Percentiles rank a stretch among this genome's conserved stretches.
These are phyloP conservation scores for Tricholoma saponaceum DNA, from an alignment of 768 basidiomycete species.

Conservation along the genomic window DNA sequence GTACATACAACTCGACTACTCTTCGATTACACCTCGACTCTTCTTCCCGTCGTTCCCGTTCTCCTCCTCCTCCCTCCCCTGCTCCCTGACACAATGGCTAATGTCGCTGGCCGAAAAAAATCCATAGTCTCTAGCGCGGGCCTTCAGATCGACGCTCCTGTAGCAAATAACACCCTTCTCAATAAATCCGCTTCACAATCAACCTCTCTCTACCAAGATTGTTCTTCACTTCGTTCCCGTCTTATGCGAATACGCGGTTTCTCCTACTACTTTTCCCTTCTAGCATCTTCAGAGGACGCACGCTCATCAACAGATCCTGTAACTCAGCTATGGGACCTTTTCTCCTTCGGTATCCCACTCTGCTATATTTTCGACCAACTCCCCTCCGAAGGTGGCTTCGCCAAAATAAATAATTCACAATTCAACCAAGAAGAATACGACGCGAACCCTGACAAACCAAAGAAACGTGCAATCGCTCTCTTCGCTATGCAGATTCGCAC, in stretches of 20 bases:
- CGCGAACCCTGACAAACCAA: constrained; percentile 70
- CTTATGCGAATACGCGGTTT: constrained; percentile 80
- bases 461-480: constrained; percentile 87
- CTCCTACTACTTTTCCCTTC: constrained; percentile 60
- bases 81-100: constrained; percentile 38
- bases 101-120: constrained; percentile 73
- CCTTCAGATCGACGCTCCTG: constrained; percentile 69
- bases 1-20: background rate
- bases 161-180: constrained; percentile 81
- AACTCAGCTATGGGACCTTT: constrained; percentile 90
- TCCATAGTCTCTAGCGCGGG: constrained; percentile 63
- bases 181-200: constrained; percentile 87
- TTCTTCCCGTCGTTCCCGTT: constrained; percentile 11
- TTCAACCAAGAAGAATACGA: constrained; percentile 66
- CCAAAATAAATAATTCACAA: constrained; percentile 56
- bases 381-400: constrained; percentile 56
- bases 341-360: constrained; percentile 89
- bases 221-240: constrained; percentile 70
- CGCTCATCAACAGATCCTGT: constrained; percentile 89
- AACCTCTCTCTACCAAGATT: constrained; percentile 90
- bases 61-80: constrained; percentile 14
- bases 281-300: constrained; percentile 48
- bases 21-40: constrained; percentile 9
- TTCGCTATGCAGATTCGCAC: constrained; percentile 87
- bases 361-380: constrained; percentile 97